A percentile compares a stretch with the other conserved stretches of the same genome.
phyloP scores from a whole-genome alignment of 495 filamentous ascomycete species.

The Ramalina peruviana region DNA sequence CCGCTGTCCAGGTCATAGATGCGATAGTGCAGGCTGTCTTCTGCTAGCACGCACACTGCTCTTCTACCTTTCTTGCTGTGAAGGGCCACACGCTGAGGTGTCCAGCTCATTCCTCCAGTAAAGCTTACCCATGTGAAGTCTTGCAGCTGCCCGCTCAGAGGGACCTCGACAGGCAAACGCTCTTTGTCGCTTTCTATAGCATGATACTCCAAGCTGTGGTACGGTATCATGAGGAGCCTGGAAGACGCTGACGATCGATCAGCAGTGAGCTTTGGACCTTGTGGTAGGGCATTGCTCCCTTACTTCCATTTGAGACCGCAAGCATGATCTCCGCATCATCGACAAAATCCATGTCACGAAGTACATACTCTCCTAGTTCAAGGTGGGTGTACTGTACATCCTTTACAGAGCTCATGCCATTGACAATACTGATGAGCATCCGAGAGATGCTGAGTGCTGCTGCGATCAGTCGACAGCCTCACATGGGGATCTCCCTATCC shows the following conservation, averaged over 20 bases:
- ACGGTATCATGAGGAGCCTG: conserved; percentile 13
- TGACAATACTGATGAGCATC: conserved; percentile 32
- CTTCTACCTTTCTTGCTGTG: conserved; percentile 41
- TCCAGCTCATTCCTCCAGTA: conserved; percentile 15
- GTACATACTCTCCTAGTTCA: conserved; percentile 26
- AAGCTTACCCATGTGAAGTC: conserved; percentile 7
- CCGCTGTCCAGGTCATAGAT: conserved; percentile 41
- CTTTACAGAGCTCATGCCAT: conserved; percentile 41
- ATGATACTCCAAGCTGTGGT: conserved; percentile 1
- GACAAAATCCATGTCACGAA: conserved; percentile 42
- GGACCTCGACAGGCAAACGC: conserved; percentile 1
- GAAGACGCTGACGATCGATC: conserved; percentile 1
- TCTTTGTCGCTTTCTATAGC: neutral
- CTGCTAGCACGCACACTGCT: conserved; percentile 41
- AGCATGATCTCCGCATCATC: conserved; percentile 39
- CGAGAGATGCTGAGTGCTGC: conserved; percentile 35
- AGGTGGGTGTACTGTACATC: conserved; percentile 28
- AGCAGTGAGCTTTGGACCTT: neutral
- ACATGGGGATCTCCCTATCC: neutral
- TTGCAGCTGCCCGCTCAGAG: neutral
- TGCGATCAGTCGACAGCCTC: neutral
- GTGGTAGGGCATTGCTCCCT: conserved; percentile 5
- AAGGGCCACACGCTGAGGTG: conserved; percentile 33
- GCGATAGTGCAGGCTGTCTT: conserved; percentile 40
- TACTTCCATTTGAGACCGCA: conserved; percentile 33